These are phyloP conservation scores for Echinosophora koreensis DNA, from an alignment of 306 rosid genomes.

Conservation along the genomic window DNA sequence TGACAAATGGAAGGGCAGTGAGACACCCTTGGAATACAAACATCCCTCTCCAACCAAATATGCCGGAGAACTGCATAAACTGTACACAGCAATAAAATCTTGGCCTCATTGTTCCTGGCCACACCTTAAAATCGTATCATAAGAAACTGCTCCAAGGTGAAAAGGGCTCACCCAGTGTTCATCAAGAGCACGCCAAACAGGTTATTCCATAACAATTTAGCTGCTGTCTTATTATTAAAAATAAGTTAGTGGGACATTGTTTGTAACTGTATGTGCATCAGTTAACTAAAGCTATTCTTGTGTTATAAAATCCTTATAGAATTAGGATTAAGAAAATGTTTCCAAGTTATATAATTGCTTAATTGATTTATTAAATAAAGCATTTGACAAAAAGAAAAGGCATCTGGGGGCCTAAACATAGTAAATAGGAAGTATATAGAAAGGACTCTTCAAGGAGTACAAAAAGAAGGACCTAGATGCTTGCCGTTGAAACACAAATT, in stretches of 20 bases:
- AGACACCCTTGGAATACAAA: too few relatives aligned
- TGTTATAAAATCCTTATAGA: background rate
- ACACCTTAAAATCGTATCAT: background rate
- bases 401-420: background rate
- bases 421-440: background rate
- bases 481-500: background rate
- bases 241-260: too few relatives aligned
- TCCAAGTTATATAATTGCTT: slow-evolving; percentile 14
- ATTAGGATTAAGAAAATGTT: background rate
- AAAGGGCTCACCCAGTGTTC: background rate
- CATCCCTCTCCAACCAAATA: background rate
- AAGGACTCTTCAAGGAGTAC: background rate
- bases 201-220: too few relatives aligned
- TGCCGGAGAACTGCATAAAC: background rate
- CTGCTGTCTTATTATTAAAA: too few relatives aligned
- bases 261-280: background rate
- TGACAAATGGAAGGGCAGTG: too few relatives aligned
- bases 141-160: background rate
- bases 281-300: background rate
- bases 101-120: background rate
- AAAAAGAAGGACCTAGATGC: background rate
- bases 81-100: background rate
- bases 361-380: background rate
- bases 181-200: background rate
- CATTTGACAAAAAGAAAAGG: background rate